These are phyloP conservation scores for Cornus kousa DNA, from an alignment of 148 eudicot genomes.

Conservation along the genomic window DNA sequence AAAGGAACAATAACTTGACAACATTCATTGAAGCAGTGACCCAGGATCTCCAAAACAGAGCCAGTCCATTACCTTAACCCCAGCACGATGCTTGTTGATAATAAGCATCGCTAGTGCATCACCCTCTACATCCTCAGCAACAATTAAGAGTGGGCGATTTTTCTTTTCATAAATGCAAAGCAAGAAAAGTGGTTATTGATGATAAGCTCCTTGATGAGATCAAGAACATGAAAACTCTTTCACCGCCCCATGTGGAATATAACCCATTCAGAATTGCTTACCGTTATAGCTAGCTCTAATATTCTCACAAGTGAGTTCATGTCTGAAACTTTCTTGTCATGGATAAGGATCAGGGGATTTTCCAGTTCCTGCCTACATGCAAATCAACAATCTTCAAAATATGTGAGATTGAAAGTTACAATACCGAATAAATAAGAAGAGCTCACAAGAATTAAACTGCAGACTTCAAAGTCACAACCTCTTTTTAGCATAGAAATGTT, in stretches of 20 bases:
- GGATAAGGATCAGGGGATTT: constrained; percentile 77
- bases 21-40: background rate
- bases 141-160: constrained; percentile 67
- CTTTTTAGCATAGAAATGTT: background rate
- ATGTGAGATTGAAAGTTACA: constrained; percentile 2
- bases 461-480: background rate
- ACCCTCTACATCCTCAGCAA: constrained; percentile 93
- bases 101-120: constrained; percentile 73
- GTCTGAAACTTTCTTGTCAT: constrained; percentile 85
- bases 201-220: constrained; percentile 1
- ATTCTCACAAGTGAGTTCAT: constrained; percentile 58
- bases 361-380: constrained; percentile 74
- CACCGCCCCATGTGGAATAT: background rate
- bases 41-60: constrained; percentile 1
- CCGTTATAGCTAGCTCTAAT: constrained; percentile 87
- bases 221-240: background rate
- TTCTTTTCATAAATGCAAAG: constrained; percentile 40
- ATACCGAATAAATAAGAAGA: background rate
- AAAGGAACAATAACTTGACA: background rate
- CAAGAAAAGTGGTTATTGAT: constrained; percentile 5
- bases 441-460: background rate
- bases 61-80: constrained; percentile 60
- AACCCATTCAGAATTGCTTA: constrained; percentile 20
- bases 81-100: constrained; percentile 86
- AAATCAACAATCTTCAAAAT: constrained; percentile 9